These are phyloP conservation scores for Cydonia oblonga DNA, from an alignment of 331 rosid genomes.

Conservation along the genomic window DNA sequence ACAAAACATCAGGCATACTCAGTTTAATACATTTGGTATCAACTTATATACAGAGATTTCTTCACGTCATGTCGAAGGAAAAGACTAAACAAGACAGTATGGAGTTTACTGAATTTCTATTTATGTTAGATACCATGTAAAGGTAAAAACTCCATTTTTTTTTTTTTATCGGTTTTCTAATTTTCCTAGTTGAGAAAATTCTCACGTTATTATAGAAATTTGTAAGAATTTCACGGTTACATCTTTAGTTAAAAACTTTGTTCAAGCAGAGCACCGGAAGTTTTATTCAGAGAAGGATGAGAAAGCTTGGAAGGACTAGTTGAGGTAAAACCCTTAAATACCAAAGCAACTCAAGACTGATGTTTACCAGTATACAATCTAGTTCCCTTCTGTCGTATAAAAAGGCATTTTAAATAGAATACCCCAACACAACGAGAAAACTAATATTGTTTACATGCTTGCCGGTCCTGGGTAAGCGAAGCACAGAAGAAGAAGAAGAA, in stretches of 20 bases:
- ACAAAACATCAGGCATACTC: not conserved
- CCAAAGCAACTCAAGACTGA: not conserved
- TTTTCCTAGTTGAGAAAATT: not conserved
- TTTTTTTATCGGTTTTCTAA: not conserved
- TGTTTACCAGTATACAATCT: not conserved
- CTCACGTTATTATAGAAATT: not conserved
- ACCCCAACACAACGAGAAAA: not conserved
- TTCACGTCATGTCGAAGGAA: slow-evolving; percentile 51
- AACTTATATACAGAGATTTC: slow-evolving; percentile 42
- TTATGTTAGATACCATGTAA: slow-evolving; percentile 62
- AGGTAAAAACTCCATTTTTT: slow-evolving; percentile 33
- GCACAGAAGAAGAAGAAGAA: slow-evolving; percentile 30
- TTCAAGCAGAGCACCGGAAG: slow-evolving; percentile 63
- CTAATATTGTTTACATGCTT: slow-evolving; percentile 15
- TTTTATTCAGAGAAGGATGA: slow-evolving; percentile 78
- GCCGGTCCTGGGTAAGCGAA: slow-evolving; percentile 47
- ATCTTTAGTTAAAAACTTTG: slow-evolving; percentile 6
- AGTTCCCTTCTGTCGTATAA: not conserved
- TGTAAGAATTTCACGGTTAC: slow-evolving; percentile 1
- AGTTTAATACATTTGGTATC: slow-evolving; percentile 4
- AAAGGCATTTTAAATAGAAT: not conserved
- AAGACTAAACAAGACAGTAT: slow-evolving; percentile 64
- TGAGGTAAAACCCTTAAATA: slow-evolving; percentile 34
- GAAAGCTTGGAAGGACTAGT: slow-evolving; percentile 62
- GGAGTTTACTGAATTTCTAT: slow-evolving; percentile 75